Base-by-base conservation (phyloP, 805 yeast genomes). In the Candida arabinofermentans region DNA sequence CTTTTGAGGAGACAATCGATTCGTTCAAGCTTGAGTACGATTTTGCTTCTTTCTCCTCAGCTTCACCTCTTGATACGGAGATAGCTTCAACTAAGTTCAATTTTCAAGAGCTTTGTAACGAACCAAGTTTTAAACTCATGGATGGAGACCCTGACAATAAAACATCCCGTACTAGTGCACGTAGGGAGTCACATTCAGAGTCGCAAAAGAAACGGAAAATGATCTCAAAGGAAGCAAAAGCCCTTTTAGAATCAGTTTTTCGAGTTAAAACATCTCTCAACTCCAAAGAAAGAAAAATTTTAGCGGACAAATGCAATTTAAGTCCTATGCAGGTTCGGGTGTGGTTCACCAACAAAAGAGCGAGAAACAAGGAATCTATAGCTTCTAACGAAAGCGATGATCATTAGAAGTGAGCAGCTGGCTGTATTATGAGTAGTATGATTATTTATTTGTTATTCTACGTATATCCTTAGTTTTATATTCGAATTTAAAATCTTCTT, bases 301-400 rank as follows among this genome's bases (percentile, higher is more conserved):
- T 49, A 10, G 51, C 51, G 4, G 42, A 44, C 5, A 42, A 27
- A 19, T 47, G 47, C 19, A 12, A 33, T 3, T 8, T 49, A 18
- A 24, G 47, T 2, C 45, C 45, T 1, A 14, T 30, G 4, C 53
- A 49, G 21, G 44, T 49, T 0, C 33, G 53, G 10, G 33, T 40
- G 5, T 49, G 53, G 53, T 49, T 49, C 36, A 39, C 51, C 4
- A 49, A 49, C 19, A 49, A 47, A 19, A 29, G 51, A 5, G 42
- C 50, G 3, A 34, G 51, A 19, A 16, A 10, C 40, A 37, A 36
- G 31, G 23, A 24, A 30, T 8, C 23, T 27, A 3, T 1, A 8
- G 17, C 14, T 3, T 10, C 19, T 4, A 9, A 17, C 16, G 10
- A 14, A 17, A 3, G 2, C n/a, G 3, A 5, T 22, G 26, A 2